Conservation (phyloP, 2,329 filamentous ascomycete genomes). For the Uncinocarpus reesii region DNA sequence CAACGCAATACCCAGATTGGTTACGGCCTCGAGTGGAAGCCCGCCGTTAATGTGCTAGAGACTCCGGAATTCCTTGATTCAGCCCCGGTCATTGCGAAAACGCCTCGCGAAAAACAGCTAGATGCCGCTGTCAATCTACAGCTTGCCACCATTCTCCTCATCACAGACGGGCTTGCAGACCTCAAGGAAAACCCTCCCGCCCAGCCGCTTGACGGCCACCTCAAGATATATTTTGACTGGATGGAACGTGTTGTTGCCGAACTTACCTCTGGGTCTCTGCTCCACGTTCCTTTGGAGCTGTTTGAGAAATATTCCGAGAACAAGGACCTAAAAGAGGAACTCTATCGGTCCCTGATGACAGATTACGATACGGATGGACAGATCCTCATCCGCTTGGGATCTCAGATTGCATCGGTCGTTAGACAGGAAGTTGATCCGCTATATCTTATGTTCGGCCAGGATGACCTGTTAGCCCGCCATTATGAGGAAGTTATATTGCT, state of each 20-base stretch:
- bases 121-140: constrained; percentile 18
- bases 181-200: constrained; percentile 17
- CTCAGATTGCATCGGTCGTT: constrained; percentile 23
- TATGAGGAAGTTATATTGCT: constrained; percentile 3
- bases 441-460: constrained; percentile 24
- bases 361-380: constrained; percentile 22
- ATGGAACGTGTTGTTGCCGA: constrained; percentile 20
- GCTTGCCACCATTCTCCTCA: constrained; percentile 24
- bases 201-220: constrained; percentile 20
- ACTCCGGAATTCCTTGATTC: not conserved
- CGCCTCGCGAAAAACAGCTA: not conserved
- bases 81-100: constrained; percentile 3
- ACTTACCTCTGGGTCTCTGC: constrained; percentile 20
- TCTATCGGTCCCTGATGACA: constrained; percentile 17
- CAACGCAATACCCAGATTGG: constrained; percentile 1
- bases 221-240: constrained; percentile 25
- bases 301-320: constrained; percentile 20
- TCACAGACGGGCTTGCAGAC: constrained; percentile 23
- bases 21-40: constrained; percentile 8
- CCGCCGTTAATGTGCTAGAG: not conserved
- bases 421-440: constrained; percentile 24
- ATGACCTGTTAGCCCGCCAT: constrained; percentile 22
- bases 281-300: constrained; percentile 20
- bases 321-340: constrained; percentile 19
- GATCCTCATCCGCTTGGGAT: constrained; percentile 26